Evolutionary conservation across 164 flowering plant genomes (phyloP), one percentile per base, ranked within the genome.

Genomic region (Berberis vulgaris): DNA sequence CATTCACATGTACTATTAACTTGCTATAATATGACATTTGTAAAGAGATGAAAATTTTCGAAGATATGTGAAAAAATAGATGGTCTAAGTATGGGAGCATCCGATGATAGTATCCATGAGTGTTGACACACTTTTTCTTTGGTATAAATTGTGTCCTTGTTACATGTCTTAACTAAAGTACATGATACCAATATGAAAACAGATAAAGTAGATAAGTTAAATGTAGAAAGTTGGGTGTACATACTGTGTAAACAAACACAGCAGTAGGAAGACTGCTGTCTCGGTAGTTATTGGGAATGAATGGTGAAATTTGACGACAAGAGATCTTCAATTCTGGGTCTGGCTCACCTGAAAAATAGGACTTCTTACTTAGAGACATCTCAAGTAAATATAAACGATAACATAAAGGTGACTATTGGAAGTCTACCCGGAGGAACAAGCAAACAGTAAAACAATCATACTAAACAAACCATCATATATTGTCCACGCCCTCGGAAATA

Each of bases 401-500:
- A 59, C 26, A 9, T 42, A 60, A 43, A 55, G 43, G 57, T 43
- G 43, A 49, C 2, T 1, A 57, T 5, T n/a, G 39, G 13, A 57
- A 56, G 1, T 9, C 1, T 52, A n/a, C 8, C 26, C 26, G 26
- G 12, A 2, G 12, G 12, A 12, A 52, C 54, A 52, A 10, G 2
- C n/a, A 7, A 1, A 60, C 49, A 41, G 43, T 8, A 41, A 56
- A 12, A 44, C 26, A 26, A 55, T 41, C 7, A 45, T 5, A 9
- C 12, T 26, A 62, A n/a, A 26, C 26, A 26, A 81, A 91, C 97
- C 97, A 82, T 91, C 97, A 78, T 91, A 91, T 64, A 94, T 74
- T 41, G 97, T 95, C 99, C 99, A 95, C 26, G 97, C 97, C 80
- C 99, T 79, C 13, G 99, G 99, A 78, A 95, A 95, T 45, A 95